A percentile compares a stretch with the other conserved stretches of the same genome.
Conservation (phyloP, 345 rosid species). For the Gossypium raimondii region DNA sequence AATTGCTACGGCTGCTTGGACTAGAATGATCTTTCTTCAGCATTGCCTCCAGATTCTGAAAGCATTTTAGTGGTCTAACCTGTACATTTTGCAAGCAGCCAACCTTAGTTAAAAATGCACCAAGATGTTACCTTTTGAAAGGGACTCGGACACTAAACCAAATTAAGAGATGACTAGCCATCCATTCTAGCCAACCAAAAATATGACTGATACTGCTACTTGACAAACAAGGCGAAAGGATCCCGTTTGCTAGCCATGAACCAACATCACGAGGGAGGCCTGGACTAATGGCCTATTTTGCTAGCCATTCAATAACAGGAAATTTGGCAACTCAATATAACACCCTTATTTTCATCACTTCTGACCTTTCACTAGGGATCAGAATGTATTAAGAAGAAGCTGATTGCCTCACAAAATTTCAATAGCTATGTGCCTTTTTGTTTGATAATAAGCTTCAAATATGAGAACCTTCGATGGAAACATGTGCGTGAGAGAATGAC, state of each 20-base stretch:
- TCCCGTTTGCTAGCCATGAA: no score
- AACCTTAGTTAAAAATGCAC: not conserved
- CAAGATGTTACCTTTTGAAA: not conserved
- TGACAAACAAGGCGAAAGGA: not conserved
- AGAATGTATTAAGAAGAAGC: not conserved
- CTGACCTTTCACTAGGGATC: not conserved
- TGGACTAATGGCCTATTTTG: no score
- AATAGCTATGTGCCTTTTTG: not conserved
- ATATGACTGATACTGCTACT: not conserved
- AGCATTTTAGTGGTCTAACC: constrained; percentile 70
- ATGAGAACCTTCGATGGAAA: not conserved
- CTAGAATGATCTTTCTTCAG: constrained; percentile 60
- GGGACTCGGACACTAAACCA: not conserved
- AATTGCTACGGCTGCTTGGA: constrained; percentile 39
- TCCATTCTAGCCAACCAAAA: not conserved
- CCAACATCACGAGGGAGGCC: no score
- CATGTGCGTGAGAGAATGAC: not conserved
- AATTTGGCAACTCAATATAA: not conserved
- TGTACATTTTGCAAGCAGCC: constrained; percentile 26
- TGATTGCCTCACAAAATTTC: not conserved
- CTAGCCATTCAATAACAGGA: not conserved
- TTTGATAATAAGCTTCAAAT: not conserved
- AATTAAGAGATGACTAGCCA: not conserved
- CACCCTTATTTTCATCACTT: not conserved
- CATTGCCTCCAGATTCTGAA: constrained; percentile 57